Evolutionary conservation across 768 basidiomycete species (phyloP).

Genomic region (Tulasnella sp.): DNA sequence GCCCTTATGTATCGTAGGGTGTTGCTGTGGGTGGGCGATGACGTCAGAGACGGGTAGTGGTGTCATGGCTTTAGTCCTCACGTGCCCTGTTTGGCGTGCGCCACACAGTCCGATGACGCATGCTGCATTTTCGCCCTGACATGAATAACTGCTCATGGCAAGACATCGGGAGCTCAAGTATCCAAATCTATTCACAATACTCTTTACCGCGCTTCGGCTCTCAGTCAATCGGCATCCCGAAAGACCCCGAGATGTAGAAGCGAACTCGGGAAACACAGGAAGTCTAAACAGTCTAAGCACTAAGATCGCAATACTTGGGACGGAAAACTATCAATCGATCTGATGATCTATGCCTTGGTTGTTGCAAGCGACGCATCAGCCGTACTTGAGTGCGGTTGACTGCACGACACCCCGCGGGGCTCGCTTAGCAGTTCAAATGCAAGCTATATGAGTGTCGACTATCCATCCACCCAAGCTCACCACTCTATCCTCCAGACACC

Average conservation of each 20-base stretch:
- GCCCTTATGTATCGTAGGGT: not conserved
- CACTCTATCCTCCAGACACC: too few species aligned
- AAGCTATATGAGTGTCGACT: too few species aligned
- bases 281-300: too few species aligned
- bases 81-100: not conserved
- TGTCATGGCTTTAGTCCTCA: not conserved
- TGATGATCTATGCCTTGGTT: not conserved
- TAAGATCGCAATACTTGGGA: too few species aligned
- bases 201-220: too few species aligned
- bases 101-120: not conserved
- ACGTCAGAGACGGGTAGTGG: not conserved
- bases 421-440: not conserved
- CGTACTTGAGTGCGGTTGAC: not conserved
- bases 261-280: not conserved
- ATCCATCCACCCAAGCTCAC: too few species aligned
- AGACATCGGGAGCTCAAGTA: too few species aligned
- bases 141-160: too few species aligned
- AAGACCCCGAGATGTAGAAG: not conserved
- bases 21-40: not conserved
- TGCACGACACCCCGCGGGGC: not conserved
- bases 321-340: too few species aligned
- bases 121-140: too few species aligned
- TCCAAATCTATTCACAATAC: too few species aligned
- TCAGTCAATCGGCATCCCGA: too few species aligned
- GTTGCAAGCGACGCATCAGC: not conserved